These are phyloP conservation scores for Magnolia sinica DNA, from an alignment of 164 flowering plant genomes.

Conservation along the genomic window DNA sequence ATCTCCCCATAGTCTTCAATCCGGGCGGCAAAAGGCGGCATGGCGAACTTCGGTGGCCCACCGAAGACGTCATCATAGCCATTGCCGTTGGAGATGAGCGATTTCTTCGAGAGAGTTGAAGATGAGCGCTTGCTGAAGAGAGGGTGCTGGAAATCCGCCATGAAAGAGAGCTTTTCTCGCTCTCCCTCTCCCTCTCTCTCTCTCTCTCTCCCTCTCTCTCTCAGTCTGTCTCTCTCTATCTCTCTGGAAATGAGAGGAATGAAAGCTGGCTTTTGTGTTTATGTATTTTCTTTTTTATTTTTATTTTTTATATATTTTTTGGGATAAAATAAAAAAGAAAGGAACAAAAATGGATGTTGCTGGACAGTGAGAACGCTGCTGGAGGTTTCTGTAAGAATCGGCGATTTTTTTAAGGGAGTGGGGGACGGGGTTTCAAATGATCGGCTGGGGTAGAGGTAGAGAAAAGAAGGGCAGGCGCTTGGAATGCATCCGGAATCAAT, in stretches of 20 bases:
- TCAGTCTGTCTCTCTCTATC: too few relatives aligned
- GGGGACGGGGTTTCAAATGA: not conserved
- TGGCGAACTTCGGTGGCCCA: constrained; percentile 59
- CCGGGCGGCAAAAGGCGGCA: constrained; percentile 56
- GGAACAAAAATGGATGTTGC: not conserved
- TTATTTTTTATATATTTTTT: not conserved
- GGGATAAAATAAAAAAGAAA: not conserved
- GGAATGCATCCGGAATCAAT: too few relatives aligned
- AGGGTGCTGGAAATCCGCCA: constrained; percentile 11
- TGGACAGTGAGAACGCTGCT: not conserved
- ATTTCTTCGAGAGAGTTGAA: constrained; percentile 24
- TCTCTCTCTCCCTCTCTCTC: not conserved
- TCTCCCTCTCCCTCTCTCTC: not conserved
- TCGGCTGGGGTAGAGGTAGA: not conserved
- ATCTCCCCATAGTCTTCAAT: constrained; percentile 83
- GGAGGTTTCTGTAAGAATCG: not conserved
- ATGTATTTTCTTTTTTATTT: not conserved
- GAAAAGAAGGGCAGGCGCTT: not conserved
- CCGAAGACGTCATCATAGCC: constrained; percentile 75
- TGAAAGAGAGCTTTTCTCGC: not conserved
- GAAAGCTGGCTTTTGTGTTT: constrained; percentile 2
- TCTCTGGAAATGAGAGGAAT: not conserved
- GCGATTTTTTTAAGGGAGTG: not conserved
- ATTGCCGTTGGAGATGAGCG: constrained; percentile 16
- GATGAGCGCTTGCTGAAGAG: constrained; percentile 4